Evolutionary conservation across 805 yeast species (phyloP), one percentile per base, ranked within the genome.

Genomic region (Candida morakotiae): DNA sequence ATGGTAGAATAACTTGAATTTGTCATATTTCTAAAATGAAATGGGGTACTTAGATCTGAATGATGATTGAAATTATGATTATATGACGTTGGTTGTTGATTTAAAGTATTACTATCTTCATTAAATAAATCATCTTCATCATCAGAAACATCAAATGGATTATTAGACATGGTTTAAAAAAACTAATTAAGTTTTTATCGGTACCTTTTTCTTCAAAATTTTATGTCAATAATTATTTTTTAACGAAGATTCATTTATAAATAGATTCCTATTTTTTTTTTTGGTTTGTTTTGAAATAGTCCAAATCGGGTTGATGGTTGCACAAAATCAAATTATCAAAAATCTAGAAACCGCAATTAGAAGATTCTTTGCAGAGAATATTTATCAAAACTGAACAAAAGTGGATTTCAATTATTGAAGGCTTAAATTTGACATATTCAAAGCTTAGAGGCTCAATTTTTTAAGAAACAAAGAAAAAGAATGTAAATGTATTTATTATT

Each of bases 1-100:
- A 51, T 36, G 20, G 54, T 52, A 20, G 47, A 41, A 35, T 42
- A 47, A 20, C 49, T 43, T 9, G 56, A 46, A 24, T 37, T 38
- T 14, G 42, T 35, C 10, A 18, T 21, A 15, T 34, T 35, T 13
- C 34, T 9, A 7, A 28, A 35, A 10, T 29, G 33, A 17, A 17
- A 29, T 5, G 25, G 23, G 4, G 24, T 23, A 8, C 13, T 20
- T 14, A 26, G n/a, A 5, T 23, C n/a, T 17, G 36, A 9, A 5
- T 8, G 29, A 9, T 5, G 27, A 10, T 27, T 28, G 13, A 18
- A 13, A 8, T 9, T 3, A 19, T 32, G n/a, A 17, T 31, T n/a
- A 11, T 16, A n/a, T 20, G 38, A 28, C 8, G 8, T 19, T 7
- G 13, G 24, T 7, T 7, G 9, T 15, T 13, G 25, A 15, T 31